These are phyloP conservation scores for Ogataea populi-albae DNA, from an alignment of 805 yeast genomes.

Conservation along the genomic window DNA sequence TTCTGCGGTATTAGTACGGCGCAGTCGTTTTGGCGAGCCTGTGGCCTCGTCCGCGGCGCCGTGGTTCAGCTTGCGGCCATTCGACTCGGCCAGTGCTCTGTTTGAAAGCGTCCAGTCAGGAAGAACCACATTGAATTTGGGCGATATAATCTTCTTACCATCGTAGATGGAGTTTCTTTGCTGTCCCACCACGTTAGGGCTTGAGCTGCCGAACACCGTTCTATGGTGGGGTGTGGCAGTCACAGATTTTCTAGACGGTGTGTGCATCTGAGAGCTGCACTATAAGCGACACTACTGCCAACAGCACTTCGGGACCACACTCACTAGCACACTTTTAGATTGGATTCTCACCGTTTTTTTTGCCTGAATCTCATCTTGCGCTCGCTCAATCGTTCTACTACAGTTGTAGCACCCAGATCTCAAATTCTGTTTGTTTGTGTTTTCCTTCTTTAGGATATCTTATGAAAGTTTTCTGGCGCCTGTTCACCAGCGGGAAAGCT, in stretches of 20 bases:
- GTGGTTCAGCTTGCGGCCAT: conserved; percentile 1
- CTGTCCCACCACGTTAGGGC: conserved; percentile 29
- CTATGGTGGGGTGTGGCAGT: conserved; percentile 26
- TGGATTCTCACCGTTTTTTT: too few relatives aligned
- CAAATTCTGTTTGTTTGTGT: too few relatives aligned
- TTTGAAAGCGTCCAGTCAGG: conserved; percentile 32
- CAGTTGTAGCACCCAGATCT: too few relatives aligned
- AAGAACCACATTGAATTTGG: conserved; percentile 34
- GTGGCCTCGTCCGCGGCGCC: conserved; percentile 9
- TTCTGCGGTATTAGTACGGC: conserved; percentile 36
- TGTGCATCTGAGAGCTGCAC: conserved; percentile 4
- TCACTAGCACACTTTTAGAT: too few relatives aligned
- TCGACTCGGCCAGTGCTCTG: conserved; percentile 9
- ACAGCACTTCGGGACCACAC: background rate
- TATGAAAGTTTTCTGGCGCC: too few relatives aligned
- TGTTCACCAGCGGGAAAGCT: too few relatives aligned
- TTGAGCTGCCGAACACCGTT: conserved; percentile 31
- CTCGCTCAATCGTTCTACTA: too few relatives aligned
- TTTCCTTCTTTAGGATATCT: too few relatives aligned
- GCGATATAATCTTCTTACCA: conserved; percentile 31
- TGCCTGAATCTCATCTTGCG: too few relatives aligned
- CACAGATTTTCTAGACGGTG: conserved; percentile 10
- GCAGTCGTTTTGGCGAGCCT: conserved; percentile 28
- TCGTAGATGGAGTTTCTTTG: conserved; percentile 29
- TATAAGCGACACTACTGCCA: background rate